Percentiles rank a stretch among this genome's conserved stretches.
phyloP scores from a whole-genome alignment of 257 asterid genomes.

The Vinca minor region DNA sequence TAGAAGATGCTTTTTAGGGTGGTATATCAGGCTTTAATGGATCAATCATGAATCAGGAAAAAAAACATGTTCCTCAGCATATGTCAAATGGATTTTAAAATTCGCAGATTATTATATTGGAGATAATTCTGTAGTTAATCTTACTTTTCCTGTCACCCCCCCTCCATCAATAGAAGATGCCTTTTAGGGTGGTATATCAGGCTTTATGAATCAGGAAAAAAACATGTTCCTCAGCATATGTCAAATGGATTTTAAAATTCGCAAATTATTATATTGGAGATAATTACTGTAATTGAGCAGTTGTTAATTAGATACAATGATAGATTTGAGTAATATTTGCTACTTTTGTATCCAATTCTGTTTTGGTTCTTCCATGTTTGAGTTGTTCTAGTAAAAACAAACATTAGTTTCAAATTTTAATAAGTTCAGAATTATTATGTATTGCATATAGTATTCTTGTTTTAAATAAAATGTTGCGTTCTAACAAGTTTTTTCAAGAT shows the following conservation, averaged over 20 bases:
- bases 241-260: neutral
- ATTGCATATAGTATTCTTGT: neutral
- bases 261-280: neutral
- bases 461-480: neutral
- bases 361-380: neutral
- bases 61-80: neutral
- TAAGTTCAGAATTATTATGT: neutral
- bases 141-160: neutral
- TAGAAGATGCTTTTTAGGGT: neutral
- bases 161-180: neutral
- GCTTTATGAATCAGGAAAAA: neutral
- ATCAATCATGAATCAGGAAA: neutral
- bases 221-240: neutral
- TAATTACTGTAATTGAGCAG: neutral
- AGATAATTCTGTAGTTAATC: too few relatives aligned
- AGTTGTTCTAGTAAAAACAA: neutral
- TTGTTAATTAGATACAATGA: too few relatives aligned
- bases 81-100: neutral
- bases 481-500: neutral
- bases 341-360: neutral
- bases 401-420: neutral
- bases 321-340: neutral
- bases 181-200: neutral
- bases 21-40: neutral
- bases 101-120: too few relatives aligned